Percentiles rank a stretch among this genome's conserved stretches.
Evolutionary conservation across 2,329 filamentous ascomycete species (phyloP).

Genomic region (Fusarium zealandicum): DNA sequence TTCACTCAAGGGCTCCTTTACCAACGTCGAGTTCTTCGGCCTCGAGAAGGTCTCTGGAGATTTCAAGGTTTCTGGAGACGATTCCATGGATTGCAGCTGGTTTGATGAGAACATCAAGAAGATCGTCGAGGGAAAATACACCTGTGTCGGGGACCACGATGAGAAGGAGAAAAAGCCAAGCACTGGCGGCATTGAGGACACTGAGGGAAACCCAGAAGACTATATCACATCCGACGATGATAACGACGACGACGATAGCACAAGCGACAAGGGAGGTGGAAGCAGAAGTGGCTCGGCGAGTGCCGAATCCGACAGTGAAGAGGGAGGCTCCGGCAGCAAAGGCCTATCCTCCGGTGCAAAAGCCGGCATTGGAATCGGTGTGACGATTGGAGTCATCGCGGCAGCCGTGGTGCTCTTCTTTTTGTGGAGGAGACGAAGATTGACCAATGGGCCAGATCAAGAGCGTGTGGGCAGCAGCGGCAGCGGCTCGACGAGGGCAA

Average conservation of each 20-base stretch:
- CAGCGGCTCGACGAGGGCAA: conserved; percentile 23
- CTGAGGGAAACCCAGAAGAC: conserved; percentile 37
- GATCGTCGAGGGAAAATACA: conserved; percentile 38
- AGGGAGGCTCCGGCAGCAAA: conserved; percentile 8
- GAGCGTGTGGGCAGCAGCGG: conserved; percentile 32
- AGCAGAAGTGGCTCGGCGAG: conserved; percentile 7
- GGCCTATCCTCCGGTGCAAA: conserved; percentile 38
- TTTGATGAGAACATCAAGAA: conserved; percentile 40
- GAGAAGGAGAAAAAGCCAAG: conserved; percentile 38
- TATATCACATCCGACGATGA: conserved; percentile 33
- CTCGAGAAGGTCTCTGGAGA: conserved; percentile 39
- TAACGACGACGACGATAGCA: not conserved
- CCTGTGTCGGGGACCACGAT: conserved; percentile 38
- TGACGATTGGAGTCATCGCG: conserved; percentile 16
- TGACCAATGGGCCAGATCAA: not conserved
- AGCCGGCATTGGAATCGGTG: conserved; percentile 36
- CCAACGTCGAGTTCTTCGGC: conserved; percentile 40
- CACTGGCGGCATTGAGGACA: conserved; percentile 41
- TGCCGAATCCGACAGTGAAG: not conserved
- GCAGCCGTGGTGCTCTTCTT: conserved; percentile 29
- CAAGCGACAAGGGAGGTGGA: not conserved
- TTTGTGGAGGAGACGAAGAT: conserved; percentile 31
- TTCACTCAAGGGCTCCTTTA: conserved; percentile 35
- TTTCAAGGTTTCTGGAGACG: conserved; percentile 36
- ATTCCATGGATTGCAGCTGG: conserved; percentile 44